These are phyloP conservation scores for Aspergillus sp. DNA, from an alignment of 2,329 filamentous ascomycete species.

Conservation along the genomic window DNA sequence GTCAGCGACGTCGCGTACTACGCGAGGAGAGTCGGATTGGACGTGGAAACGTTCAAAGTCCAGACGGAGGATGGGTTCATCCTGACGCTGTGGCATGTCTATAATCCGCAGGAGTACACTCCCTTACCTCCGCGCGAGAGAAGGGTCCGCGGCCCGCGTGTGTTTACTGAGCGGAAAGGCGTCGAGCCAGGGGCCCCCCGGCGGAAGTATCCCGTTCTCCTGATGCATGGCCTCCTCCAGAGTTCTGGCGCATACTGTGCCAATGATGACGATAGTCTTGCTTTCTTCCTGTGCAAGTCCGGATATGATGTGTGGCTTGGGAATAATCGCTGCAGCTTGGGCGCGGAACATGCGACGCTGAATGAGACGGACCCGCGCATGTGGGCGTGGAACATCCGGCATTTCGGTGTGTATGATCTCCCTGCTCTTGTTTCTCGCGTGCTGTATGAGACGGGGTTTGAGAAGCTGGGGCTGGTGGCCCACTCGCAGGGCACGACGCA, in stretches of 20 bases:
- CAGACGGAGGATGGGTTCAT: slow-evolving; percentile 94
- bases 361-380: slow-evolving; percentile 76
- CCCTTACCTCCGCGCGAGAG: slow-evolving; percentile 47
- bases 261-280: slow-evolving; percentile 84
- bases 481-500: slow-evolving; percentile 92
- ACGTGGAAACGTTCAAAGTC: slow-evolving; percentile 77
- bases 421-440: slow-evolving; percentile 77
- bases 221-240: slow-evolving; percentile 87
- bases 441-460: slow-evolving; percentile 75
- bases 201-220: slow-evolving; percentile 68
- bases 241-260: slow-evolving; percentile 84
- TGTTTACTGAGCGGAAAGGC: slow-evolving; percentile 53
- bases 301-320: slow-evolving; percentile 96
- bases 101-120: slow-evolving; percentile 72
- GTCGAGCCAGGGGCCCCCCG: slow-evolving; percentile 22
- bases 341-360: slow-evolving; percentile 71
- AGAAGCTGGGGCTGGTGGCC: slow-evolving; percentile 76
- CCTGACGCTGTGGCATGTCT: slow-evolving; percentile 84
- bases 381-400: slow-evolving; percentile 95
- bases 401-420: slow-evolving; percentile 89
- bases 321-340: slow-evolving; percentile 86
- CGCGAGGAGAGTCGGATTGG: slow-evolving; percentile 79
- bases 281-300: slow-evolving; percentile 87
- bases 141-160: slow-evolving; percentile 55
- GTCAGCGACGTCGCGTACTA: slow-evolving; percentile 81